A percentile compares a stretch with the other conserved stretches of the same genome.
These are phyloP conservation scores for Talaromyces pinophilus DNA, from an alignment of 2,329 filamentous ascomycete species.

Conservation along the genomic window DNA sequence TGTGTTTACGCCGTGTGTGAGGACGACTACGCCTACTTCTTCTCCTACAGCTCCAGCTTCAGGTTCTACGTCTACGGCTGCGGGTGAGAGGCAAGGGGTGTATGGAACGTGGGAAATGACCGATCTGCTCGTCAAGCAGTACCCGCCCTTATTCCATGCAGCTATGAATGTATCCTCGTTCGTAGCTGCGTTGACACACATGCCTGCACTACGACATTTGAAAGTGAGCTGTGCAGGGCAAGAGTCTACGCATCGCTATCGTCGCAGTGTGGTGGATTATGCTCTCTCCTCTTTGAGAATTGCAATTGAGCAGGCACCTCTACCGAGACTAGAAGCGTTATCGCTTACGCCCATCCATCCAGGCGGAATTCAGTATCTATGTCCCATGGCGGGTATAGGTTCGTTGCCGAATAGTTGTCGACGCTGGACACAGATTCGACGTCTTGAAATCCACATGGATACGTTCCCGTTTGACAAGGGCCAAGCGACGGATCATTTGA, in stretches of 20 bases:
- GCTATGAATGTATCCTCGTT: slow-evolving; percentile 86
- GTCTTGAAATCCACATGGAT: slow-evolving; percentile 71
- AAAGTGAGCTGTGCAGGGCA: slow-evolving; percentile 76
- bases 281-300: slow-evolving; percentile 84
- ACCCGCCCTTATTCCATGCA: slow-evolving; percentile 84
- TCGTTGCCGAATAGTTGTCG: slow-evolving; percentile 69
- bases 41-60: slow-evolving; percentile 46
- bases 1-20: slow-evolving; percentile 68
- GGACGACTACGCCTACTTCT: slow-evolving; percentile 23
- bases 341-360: slow-evolving; percentile 75
- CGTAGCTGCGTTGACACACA: slow-evolving; percentile 68
- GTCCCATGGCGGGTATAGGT: slow-evolving; percentile 70
- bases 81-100: slow-evolving; percentile 57
- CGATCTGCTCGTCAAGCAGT: slow-evolving; percentile 80
- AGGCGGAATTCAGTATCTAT: slow-evolving; percentile 73
- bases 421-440: slow-evolving; percentile 75
- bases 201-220: slow-evolving; percentile 72
- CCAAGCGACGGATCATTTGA: slow-evolving; percentile 67
- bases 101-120: slow-evolving; percentile 79
- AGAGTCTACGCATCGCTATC: slow-evolving; percentile 66
- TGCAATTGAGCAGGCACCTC: slow-evolving; percentile 70
- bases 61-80: slow-evolving; percentile 56
- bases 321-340: slow-evolving; percentile 66
- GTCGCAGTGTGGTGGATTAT: slow-evolving; percentile 80
- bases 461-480: slow-evolving; percentile 62